These are phyloP conservation scores for Lasiodiplodia hormozganensis DNA, from an alignment of 2,329 filamentous ascomycete genomes.

Conservation along the genomic window DNA sequence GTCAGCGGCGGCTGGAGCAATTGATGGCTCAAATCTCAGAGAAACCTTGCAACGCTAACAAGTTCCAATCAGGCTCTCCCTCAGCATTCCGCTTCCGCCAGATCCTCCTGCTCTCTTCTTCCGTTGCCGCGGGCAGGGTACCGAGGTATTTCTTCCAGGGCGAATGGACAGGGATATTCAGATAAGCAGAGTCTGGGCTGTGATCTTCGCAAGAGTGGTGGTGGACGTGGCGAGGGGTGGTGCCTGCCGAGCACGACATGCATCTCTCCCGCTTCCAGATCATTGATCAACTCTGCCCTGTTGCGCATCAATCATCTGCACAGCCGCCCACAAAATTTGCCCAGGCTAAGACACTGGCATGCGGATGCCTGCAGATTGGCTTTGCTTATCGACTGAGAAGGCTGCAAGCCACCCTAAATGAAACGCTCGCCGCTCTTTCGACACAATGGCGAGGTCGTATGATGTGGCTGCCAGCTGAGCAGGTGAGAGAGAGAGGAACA, in stretches of 20 bases:
- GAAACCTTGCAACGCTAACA: too few relatives aligned
- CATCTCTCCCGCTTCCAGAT: constrained; percentile 1
- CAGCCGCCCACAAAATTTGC: neutral
- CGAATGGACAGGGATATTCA: neutral
- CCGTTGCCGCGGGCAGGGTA: too few relatives aligned
- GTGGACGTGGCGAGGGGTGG: neutral
- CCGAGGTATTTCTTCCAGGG: too few relatives aligned
- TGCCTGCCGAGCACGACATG: neutral
- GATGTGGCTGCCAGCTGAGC: neutral
- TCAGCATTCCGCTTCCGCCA: too few relatives aligned
- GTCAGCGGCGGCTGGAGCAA: neutral
- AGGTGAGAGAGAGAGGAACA: neutral
- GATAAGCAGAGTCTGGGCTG: neutral
- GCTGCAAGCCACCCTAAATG: neutral
- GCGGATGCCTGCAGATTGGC: neutral
- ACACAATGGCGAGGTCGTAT: neutral
- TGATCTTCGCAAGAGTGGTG: neutral
- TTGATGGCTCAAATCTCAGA: neutral
- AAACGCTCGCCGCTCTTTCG: neutral
- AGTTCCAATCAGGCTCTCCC: too few relatives aligned
- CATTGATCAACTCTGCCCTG: neutral
- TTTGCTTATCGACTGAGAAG: neutral
- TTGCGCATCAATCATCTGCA: neutral
- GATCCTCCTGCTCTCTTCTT: too few relatives aligned
- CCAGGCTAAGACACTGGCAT: neutral